These are phyloP conservation scores for Exophiala bonariae DNA, from an alignment of 2,329 filamentous ascomycete species.

Conservation along the genomic window DNA sequence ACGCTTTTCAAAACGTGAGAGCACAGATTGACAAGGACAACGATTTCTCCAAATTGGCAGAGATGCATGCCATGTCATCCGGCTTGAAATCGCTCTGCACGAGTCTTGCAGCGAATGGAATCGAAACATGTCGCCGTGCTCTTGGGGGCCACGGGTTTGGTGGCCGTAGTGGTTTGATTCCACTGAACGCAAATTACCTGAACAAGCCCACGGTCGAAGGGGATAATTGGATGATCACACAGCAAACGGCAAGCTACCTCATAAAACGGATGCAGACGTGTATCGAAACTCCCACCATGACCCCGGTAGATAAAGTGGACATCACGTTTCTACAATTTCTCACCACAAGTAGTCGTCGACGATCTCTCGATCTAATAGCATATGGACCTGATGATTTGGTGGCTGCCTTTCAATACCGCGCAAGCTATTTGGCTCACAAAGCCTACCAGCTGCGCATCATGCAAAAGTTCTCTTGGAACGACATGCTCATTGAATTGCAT, in stretches of 20 bases:
- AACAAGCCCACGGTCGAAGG: slow-evolving; percentile 72
- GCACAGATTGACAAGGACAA: slow-evolving; percentile 46
- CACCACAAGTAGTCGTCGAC: slow-evolving; percentile 62
- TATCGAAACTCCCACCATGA: slow-evolving; percentile 62
- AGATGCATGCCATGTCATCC: slow-evolving; percentile 74
- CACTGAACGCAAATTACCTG: slow-evolving; percentile 72
- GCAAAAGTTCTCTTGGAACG: slow-evolving; percentile 75
- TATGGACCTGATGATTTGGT: slow-evolving; percentile 66
- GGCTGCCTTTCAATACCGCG: slow-evolving; percentile 71
- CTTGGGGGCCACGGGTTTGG: slow-evolving; percentile 65
- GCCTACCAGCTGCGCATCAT: slow-evolving; percentile 70
- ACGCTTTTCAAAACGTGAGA: slow-evolving; percentile 45
- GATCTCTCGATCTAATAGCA: slow-evolving; percentile 71
- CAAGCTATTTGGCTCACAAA: slow-evolving; percentile 71
- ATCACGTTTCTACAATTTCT: slow-evolving; percentile 54
- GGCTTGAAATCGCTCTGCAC: slow-evolving; percentile 72
- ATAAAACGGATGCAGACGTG: slow-evolving; percentile 53
- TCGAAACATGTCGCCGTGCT: slow-evolving; percentile 71
- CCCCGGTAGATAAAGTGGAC: slow-evolving; percentile 60
- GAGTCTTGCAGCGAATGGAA: slow-evolving; percentile 69
- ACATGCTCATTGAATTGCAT: slow-evolving; percentile 74
- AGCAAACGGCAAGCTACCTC: slow-evolving; percentile 74
- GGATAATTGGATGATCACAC: slow-evolving; percentile 79
- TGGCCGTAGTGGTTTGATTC: slow-evolving; percentile 51
- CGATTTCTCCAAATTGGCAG: slow-evolving; percentile 58